These are phyloP conservation scores for Calonectria pauciramosa DNA, from an alignment of 2,329 filamentous ascomycete species.

Conservation along the genomic window DNA sequence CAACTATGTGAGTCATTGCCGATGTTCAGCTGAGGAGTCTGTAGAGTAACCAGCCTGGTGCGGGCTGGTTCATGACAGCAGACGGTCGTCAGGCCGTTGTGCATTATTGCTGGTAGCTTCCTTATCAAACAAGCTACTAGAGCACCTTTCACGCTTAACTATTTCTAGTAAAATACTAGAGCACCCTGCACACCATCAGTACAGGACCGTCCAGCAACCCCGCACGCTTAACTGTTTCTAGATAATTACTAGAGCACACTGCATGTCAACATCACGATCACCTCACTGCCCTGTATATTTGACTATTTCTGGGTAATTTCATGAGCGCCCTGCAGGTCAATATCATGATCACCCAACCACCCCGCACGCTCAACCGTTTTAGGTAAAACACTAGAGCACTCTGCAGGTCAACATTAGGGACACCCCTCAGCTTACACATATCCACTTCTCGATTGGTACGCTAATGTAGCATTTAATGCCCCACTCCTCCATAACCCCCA, in stretches of 20 bases:
- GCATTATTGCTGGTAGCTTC: too few species aligned
- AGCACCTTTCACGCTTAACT: too few species aligned
- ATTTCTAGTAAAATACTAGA: background rate
- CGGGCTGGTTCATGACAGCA: too few species aligned
- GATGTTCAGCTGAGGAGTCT: too few species aligned
- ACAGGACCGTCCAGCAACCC: too few species aligned
- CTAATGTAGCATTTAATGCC: background rate
- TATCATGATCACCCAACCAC: background rate
- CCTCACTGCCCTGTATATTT: background rate
- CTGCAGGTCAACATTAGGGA: background rate
- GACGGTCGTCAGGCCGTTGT: too few species aligned
- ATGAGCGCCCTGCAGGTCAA: background rate
- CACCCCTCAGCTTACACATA: background rate
- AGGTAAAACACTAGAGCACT: background rate
- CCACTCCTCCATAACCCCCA: background rate
- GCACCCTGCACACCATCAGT: background rate
- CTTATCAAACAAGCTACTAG: too few species aligned
- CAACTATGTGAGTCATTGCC: too few species aligned
- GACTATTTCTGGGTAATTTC: background rate
- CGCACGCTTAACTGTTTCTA: background rate
- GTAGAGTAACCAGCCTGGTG: too few species aligned
- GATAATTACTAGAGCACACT: background rate
- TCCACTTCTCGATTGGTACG: too few species aligned
- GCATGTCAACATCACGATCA: background rate
- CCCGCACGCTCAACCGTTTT: background rate